Conservation (phyloP, 176 grass and related monocot species). For the Stipa capillata region DNA sequence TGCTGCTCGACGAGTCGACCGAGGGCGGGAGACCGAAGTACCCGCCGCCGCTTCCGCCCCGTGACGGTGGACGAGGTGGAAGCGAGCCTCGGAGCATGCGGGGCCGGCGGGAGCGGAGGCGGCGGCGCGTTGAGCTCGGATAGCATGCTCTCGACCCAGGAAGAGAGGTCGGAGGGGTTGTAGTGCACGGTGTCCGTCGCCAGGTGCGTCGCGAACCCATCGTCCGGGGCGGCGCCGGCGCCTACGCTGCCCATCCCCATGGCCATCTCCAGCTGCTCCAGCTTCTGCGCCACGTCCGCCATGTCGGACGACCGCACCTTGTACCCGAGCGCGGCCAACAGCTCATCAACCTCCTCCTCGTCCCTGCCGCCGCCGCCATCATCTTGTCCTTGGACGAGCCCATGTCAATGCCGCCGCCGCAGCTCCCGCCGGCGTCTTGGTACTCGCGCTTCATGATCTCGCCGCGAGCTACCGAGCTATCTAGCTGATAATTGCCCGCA, state of each 20-base stretch:
- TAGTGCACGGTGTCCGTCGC: slow-evolving; percentile 83
- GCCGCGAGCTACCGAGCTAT: neutral
- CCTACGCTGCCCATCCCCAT: slow-evolving; percentile 53
- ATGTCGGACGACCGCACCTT: slow-evolving; percentile 94
- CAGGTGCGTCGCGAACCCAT: slow-evolving; percentile 45
- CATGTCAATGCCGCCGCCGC: slow-evolving; percentile 4
- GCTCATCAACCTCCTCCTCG: slow-evolving; percentile 79
- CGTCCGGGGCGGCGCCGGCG: slow-evolving; percentile 13
- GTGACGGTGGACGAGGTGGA: slow-evolving; percentile 31
- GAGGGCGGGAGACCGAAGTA: slow-evolving; percentile 11
- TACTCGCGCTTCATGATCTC: slow-evolving; percentile 73
- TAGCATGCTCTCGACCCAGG: slow-evolving; percentile 86
- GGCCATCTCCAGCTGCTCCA: slow-evolving; percentile 99
- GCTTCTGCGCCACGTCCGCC: slow-evolving; percentile 95
- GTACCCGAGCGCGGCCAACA: slow-evolving; percentile 86
- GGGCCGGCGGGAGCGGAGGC: slow-evolving; percentile 38
- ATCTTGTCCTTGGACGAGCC: slow-evolving; percentile 31
- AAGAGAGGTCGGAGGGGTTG: slow-evolving; percentile 76
- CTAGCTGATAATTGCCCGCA: slow-evolving; percentile 17
- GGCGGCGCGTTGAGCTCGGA: slow-evolving; percentile 76
- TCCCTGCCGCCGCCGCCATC: slow-evolving; percentile 14
- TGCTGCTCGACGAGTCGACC: slow-evolving; percentile 48
- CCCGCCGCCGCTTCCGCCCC: neutral
- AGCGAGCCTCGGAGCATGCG: neutral
- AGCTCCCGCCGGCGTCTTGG: slow-evolving; percentile 44